Evolutionary conservation across 2,329 filamentous ascomycete species (phyloP).

Genomic region (Xylariaceae sp.): DNA sequence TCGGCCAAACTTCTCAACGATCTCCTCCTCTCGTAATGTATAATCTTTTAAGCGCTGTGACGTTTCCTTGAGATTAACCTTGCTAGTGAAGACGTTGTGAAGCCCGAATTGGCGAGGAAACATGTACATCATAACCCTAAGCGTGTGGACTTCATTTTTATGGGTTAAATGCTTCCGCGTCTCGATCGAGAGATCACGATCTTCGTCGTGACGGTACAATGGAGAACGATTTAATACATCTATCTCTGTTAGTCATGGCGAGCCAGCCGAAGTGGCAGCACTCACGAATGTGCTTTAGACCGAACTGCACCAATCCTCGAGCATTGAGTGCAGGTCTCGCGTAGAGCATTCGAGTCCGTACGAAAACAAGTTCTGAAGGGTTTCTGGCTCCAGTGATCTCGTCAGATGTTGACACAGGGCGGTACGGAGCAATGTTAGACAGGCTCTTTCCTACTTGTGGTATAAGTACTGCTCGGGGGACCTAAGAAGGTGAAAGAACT

Average conservation of each 20-base stretch:
- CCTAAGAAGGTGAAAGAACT: constrained; percentile 33
- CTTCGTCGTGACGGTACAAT: constrained; percentile 34
- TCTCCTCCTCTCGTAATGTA: constrained; percentile 83
- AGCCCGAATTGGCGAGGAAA: constrained; percentile 90
- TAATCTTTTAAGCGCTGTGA: constrained; percentile 83
- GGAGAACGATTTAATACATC: constrained; percentile 80
- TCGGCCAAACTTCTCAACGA: constrained; percentile 51
- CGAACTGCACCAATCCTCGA: constrained; percentile 71
- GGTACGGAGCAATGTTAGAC: constrained; percentile 49
- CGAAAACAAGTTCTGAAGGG: constrained; percentile 71
- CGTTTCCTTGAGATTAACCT: constrained; percentile 68
- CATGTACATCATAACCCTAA: constrained; percentile 86
- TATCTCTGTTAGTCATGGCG: constrained; percentile 45
- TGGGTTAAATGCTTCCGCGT: constrained; percentile 7
- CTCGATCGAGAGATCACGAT: constrained; percentile 1
- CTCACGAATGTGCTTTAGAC: constrained; percentile 82
- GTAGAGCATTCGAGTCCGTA: constrained; percentile 87
- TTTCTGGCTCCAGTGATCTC: constrained; percentile 30
- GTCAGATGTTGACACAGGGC: constrained; percentile 5
- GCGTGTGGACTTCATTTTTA: constrained; percentile 58
- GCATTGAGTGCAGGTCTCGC: constrained; percentile 74
- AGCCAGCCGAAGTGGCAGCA: constrained; percentile 21
- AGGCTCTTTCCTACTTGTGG: constrained; percentile 54
- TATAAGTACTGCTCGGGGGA: constrained; percentile 17
- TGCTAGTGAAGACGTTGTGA: constrained; percentile 88